Evolutionary conservation across 352 stramenopile genomes (phyloP), one percentile per base, ranked within the genome.

Genomic region (Globisporangium middletonii): DNA sequence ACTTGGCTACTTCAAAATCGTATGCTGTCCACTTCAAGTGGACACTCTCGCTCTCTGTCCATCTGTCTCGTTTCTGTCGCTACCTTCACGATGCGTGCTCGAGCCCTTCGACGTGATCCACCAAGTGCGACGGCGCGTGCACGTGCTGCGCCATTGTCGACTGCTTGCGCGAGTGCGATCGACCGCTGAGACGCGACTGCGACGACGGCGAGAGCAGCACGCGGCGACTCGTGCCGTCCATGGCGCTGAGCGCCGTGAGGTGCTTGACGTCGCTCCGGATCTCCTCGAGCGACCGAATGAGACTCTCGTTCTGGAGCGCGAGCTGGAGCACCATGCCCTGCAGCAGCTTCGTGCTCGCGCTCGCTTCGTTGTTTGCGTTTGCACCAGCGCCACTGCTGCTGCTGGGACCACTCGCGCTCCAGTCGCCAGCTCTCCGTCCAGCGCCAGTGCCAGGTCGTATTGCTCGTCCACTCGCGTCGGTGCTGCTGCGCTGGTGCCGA

Each of bases 301-400:
- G 59, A 9, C 59, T 68, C 44, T 81, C 73, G 53, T 83, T 86
- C 57, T 84, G 73, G 8, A 84, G 63, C 19, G 76, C 73, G 3
- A 86, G 63, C 49, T 84, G 76, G 6, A 86, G 49, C 11, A 86
- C 62, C 73, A 86, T 83, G 38, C 71, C 76, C 50, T 83, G 64
- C 1, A 86, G 59, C 9, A 77, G 53, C 52, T 66, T 82, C n/a
- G 54, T 74, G 26, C 62, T 65, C 11, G 47, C 60, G 41, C 53
- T 23, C 23, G 23, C 23, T 23, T 23, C 62, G 15, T 49, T 35
- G 27, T 47, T 44, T 43, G 19, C 7, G 1, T 3, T 50, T 18
- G 43, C 58, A 1, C 26, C 15, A 33, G 27, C 15, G 28, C 11
- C 44, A 19, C 41, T 15, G 15, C 28, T 45, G 30, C 51, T 41